A percentile compares a stretch with the other conserved stretches of the same genome.
These are phyloP conservation scores for Citrus reticulata DNA, from an alignment of 345 rosid genomes.

Conservation along the genomic window DNA sequence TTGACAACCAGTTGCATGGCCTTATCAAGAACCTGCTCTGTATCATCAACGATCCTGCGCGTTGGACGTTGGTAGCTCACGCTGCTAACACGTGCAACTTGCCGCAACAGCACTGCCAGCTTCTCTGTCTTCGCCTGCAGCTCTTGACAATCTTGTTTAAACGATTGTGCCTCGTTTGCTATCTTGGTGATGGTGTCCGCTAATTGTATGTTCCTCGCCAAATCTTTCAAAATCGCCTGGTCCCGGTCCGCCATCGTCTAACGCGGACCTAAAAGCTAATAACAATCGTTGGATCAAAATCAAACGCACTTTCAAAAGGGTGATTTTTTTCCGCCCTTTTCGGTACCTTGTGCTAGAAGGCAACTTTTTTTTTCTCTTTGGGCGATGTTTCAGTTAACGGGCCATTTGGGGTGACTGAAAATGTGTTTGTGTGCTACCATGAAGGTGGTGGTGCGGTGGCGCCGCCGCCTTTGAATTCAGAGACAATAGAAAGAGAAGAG, in stretches of 20 bases:
- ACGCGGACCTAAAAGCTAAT: slow-evolving; percentile 28
- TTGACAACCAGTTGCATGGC: slow-evolving; percentile 55
- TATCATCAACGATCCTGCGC: slow-evolving; percentile 65
- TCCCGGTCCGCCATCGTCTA: slow-evolving; percentile 53
- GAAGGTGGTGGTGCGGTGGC: slow-evolving; percentile 2
- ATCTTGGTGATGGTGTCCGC: slow-evolving; percentile 69
- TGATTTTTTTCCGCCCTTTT: too few species aligned
- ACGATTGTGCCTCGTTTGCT: slow-evolving; percentile 64
- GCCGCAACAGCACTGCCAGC: slow-evolving; percentile 64
- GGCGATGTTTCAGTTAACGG: neutral
- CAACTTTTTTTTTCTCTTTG: neutral
- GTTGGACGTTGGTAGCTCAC: slow-evolving; percentile 77
- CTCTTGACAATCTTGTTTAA: slow-evolving; percentile 71
- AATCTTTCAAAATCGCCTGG: slow-evolving; percentile 45
- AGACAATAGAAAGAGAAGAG: slow-evolving; percentile 15
- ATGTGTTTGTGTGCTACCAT: neutral
- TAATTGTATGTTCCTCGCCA: slow-evolving; percentile 65
- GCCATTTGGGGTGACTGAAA: neutral
- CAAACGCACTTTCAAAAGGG: neutral
- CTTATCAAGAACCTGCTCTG: slow-evolving; percentile 72
- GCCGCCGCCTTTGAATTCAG: slow-evolving; percentile 31
- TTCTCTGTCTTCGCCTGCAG: slow-evolving; percentile 67
- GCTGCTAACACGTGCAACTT: slow-evolving; percentile 74
- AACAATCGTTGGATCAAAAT: neutral
- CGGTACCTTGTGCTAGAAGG: neutral